These are phyloP conservation scores for Trichoderma polysporum DNA, from an alignment of 2,329 filamentous ascomycete species.

Conservation along the genomic window DNA sequence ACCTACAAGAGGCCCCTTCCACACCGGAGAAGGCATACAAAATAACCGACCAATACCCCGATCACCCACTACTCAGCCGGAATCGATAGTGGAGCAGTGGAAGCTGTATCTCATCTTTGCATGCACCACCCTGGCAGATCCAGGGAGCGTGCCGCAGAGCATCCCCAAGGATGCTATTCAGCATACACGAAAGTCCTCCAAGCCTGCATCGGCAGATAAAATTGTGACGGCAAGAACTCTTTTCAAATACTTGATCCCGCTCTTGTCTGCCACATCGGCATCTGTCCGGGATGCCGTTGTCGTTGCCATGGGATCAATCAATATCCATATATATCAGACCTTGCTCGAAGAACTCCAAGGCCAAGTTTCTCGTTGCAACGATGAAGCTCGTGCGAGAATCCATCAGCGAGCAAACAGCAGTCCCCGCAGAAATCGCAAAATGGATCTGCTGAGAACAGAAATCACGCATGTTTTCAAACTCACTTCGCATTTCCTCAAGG, in stretches of 20 bases:
- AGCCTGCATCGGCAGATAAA: conserved; percentile 65
- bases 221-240: conserved; percentile 85
- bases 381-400: conserved; percentile 81
- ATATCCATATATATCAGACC: conserved; percentile 87
- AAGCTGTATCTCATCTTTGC: conserved; percentile 96
- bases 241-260: conserved; percentile 87
- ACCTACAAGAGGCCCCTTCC: conserved; percentile 62
- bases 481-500: conserved; percentile 83
- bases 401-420: conserved; percentile 85
- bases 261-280: conserved; percentile 75
- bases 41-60: conserved; percentile 51
- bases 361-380: conserved; percentile 80
- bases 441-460: conserved; percentile 85
- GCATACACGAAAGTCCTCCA: conserved; percentile 80
- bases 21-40: conserved; percentile 53
- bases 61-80: conserved; percentile 71
- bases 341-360: conserved; percentile 87
- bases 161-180: conserved; percentile 56
- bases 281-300: conserved; percentile 90
- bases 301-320: conserved; percentile 88
- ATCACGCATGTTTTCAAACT: conserved; percentile 96
- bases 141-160: conserved; percentile 55
- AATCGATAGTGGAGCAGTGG: conserved; percentile 94
- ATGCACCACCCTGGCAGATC: conserved; percentile 88
- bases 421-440: conserved; percentile 76